Conservation (phyloP, 768 basidiomycete genomes). For the Asterophora parasitica region DNA sequence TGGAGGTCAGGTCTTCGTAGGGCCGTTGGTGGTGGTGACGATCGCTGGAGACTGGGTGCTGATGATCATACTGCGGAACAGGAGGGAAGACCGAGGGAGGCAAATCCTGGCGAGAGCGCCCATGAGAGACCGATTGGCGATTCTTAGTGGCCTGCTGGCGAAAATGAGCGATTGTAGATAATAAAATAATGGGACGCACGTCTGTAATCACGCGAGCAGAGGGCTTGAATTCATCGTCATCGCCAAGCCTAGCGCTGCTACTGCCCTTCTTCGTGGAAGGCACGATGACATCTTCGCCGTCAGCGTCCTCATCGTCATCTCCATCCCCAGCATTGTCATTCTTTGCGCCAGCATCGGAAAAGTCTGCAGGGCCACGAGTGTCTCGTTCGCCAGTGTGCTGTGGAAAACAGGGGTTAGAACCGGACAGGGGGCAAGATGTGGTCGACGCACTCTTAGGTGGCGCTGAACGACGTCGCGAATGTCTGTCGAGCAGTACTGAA, state of each 20-base stretch:
- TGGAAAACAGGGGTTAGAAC: conserved; percentile 2
- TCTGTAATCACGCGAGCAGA: conserved; percentile 10
- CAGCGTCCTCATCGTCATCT: conserved; percentile 22
- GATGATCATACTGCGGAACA: conserved; percentile 13
- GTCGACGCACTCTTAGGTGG: conserved; percentile 38
- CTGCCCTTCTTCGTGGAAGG: not conserved
- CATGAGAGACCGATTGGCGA: conserved; percentile 1
- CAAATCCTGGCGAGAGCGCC: conserved; percentile 4
- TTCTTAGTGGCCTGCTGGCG: conserved; percentile 4
- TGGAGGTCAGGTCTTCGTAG: conserved; percentile 15
- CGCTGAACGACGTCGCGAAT: conserved; percentile 56
- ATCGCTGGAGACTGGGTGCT: conserved; percentile 14
- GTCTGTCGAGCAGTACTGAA: conserved; percentile 64
- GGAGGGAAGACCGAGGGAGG: conserved; percentile 6
- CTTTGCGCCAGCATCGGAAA: conserved; percentile 20
- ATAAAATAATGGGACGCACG: not conserved
- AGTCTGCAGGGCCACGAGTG: conserved; percentile 30
- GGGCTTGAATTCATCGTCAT: conserved; percentile 10
- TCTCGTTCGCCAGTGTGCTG: conserved; percentile 35
- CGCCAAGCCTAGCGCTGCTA: not conserved
- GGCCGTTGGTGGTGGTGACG: conserved; percentile 16
- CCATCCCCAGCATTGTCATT: conserved; percentile 20
- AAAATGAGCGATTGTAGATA: not conserved
- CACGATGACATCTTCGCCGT: conserved; percentile 11
- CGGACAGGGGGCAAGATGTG: not conserved